Evolutionary conservation across 352 stramenopile genomes (phyloP).

Genomic region (Nothophytophthora sp.): DNA sequence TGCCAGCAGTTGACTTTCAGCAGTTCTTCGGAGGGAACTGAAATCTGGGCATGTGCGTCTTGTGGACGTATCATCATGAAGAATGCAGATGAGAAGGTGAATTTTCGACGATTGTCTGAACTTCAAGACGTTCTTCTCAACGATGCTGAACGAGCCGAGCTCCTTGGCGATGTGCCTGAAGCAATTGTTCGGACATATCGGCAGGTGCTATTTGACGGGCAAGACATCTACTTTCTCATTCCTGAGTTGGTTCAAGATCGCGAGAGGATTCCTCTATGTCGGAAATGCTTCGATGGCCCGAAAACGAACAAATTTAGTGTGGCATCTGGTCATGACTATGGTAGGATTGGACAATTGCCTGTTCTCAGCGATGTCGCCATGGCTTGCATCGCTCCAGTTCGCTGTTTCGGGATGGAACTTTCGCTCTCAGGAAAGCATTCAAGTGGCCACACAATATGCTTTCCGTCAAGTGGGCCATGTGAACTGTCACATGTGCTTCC

Average conservation of each 20-base stretch:
- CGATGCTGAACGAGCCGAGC: not conserved
- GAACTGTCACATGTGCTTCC: constrained; percentile 3
- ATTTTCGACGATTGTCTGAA: not conserved
- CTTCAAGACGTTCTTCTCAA: not conserved
- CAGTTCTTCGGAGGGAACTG: not conserved
- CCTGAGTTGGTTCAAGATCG: constrained; percentile 17
- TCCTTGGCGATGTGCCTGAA: not conserved
- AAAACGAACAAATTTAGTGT: constrained; percentile 17
- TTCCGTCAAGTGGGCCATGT: constrained; percentile 6
- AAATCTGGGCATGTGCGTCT: constrained; percentile 6
- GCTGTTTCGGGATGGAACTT: constrained; percentile 11
- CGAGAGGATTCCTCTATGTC: constrained; percentile 9
- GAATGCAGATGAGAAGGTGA: not conserved
- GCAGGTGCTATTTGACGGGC: constrained; percentile 11
- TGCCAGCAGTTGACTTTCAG: no score
- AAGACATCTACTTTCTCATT: constrained; percentile 19
- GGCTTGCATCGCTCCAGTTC: not conserved
- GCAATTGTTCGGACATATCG: constrained; percentile 3
- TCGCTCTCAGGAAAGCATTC: constrained; percentile 15
- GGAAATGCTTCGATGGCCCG: constrained; percentile 5
- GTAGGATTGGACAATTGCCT: constrained; percentile 4
- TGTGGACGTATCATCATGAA: constrained; percentile 4
- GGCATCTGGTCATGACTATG: constrained; percentile 23
- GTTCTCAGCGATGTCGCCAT: constrained; percentile 4
- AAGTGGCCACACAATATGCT: constrained; percentile 10